These are phyloP conservation scores for Cytospora mali DNA, from an alignment of 2,329 filamentous ascomycete genomes.

Conservation along the genomic window DNA sequence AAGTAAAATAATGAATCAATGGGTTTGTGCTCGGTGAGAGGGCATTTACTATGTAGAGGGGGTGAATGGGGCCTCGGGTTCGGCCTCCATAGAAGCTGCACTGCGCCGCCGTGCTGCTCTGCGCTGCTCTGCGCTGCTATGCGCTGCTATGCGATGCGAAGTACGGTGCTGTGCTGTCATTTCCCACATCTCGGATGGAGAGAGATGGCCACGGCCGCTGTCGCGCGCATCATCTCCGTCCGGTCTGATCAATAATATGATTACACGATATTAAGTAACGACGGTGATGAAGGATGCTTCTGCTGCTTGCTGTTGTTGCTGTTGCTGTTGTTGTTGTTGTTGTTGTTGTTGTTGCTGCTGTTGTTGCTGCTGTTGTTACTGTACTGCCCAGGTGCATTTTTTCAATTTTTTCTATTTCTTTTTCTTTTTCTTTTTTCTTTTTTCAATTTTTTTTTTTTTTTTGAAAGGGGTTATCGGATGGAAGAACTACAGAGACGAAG, in stretches of 20 bases:
- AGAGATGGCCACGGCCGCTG: conserved; percentile 16
- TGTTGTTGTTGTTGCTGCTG: too few relatives aligned
- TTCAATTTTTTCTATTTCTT: too few relatives aligned
- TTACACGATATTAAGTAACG: too few relatives aligned
- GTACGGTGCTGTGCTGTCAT: conserved; percentile 7
- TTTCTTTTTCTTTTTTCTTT: too few relatives aligned
- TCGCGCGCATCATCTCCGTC: conserved; percentile 14
- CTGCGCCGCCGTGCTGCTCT: neutral
- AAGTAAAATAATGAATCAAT: conserved; percentile 9
- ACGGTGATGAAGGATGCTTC: too few relatives aligned
- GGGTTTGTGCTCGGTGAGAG: neutral
- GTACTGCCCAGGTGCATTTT: too few relatives aligned
- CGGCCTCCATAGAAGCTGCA: neutral
- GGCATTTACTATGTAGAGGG: neutral
- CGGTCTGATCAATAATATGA: neutral
- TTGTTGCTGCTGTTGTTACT: too few relatives aligned
- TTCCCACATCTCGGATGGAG: conserved; percentile 11
- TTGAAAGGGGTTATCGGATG: too few relatives aligned
- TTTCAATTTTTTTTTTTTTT: too few relatives aligned
- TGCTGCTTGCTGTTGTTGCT: too few relatives aligned
- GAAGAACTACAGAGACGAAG: too few relatives aligned
- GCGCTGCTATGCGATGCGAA: conserved; percentile 14
- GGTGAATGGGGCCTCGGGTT: neutral
- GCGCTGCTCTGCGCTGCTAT: neutral
- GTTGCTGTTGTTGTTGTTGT: too few relatives aligned